Evolutionary conservation across 2,329 filamentous ascomycete species (phyloP).

Genomic region (Aspergillus fumigatus): DNA sequence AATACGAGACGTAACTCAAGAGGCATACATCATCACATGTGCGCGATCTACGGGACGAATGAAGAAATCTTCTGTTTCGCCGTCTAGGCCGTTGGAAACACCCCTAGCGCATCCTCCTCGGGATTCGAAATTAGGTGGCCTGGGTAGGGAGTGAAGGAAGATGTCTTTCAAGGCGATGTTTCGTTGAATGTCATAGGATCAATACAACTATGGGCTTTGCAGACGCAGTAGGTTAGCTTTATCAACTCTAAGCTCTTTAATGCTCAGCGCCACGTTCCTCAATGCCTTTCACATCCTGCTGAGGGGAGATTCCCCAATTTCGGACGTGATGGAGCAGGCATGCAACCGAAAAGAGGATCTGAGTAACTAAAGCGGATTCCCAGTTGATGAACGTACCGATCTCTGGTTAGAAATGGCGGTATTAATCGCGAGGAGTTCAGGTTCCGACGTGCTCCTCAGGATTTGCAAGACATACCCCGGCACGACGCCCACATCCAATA

Average conservation of each 20-base stretch:
- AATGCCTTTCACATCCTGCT: not conserved
- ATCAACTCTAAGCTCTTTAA: conserved; percentile 3
- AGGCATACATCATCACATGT: conserved; percentile 4
- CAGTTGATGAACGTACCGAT: not conserved
- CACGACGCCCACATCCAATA: too few species aligned
- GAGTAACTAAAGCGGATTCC: not conserved
- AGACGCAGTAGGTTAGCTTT: conserved; percentile 4
- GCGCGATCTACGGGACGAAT: conserved; percentile 2
- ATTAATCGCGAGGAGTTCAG: not conserved
- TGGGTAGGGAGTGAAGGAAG: conserved; percentile 6
- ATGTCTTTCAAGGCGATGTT: not conserved
- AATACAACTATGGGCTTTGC: conserved; percentile 1
- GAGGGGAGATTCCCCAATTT: not conserved
- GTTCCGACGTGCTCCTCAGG: too few species aligned
- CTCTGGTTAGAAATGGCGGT: not conserved
- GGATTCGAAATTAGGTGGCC: conserved; percentile 1
- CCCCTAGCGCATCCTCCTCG: not conserved
- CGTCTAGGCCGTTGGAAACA: conserved; percentile 1
- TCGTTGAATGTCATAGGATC: conserved; percentile 1
- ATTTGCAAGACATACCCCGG: too few species aligned
- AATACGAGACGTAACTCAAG: conserved; percentile 3
- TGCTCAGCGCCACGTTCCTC: not conserved
- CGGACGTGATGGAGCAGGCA: not conserved
- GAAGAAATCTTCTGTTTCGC: conserved; percentile 1
- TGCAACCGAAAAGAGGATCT: not conserved